These are phyloP conservation scores for Saccharomycopsis fibuligera DNA, from an alignment of 805 yeast genomes.

Conservation along the genomic window DNA sequence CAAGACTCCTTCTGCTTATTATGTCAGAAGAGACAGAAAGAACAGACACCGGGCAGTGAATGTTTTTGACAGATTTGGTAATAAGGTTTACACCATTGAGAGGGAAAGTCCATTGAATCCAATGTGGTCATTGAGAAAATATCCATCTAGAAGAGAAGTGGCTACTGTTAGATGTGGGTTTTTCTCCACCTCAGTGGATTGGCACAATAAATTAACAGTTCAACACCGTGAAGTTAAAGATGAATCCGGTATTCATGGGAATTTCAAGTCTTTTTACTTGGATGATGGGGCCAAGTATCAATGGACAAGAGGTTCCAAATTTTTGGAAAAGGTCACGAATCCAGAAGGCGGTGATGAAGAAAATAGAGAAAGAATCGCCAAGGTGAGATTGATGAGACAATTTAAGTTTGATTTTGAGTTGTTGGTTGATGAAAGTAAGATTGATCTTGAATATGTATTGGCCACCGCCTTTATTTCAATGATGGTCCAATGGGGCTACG, in stretches of 20 bases:
- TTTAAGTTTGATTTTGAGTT: conserved; percentile 56
- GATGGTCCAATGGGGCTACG: conserved; percentile 63
- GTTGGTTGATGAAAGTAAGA: conserved; percentile 39
- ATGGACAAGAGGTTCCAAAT: conserved; percentile 50
- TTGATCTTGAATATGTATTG: conserved; percentile 46
- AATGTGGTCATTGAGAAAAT: conserved; percentile 44
- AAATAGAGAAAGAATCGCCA: conserved; percentile 45
- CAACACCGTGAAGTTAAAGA: conserved; percentile 38
- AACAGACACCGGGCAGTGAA: conserved; percentile 40
- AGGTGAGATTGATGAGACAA: conserved; percentile 50
- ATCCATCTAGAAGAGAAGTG: conserved; percentile 40
- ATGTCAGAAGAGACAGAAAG: conserved; percentile 44
- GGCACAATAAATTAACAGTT: conserved; percentile 40
- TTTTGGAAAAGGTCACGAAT: conserved; percentile 45
- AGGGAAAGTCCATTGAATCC: conserved; percentile 41
- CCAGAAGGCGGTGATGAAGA: conserved; percentile 55
- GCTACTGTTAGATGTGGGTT: conserved; percentile 48
- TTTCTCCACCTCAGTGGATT: conserved; percentile 39
- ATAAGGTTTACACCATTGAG: conserved; percentile 44
- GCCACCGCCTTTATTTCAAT: conserved; percentile 58
- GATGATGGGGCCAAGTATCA: conserved; percentile 48
- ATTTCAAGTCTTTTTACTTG: conserved; percentile 41
- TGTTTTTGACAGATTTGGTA: conserved; percentile 41
- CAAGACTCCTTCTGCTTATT: conserved; percentile 35
- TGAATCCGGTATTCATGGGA: conserved; percentile 34